Percentiles rank a stretch among this genome's conserved stretches.
These are phyloP conservation scores for Colletotrichum lentis DNA, from an alignment of 2,329 filamentous ascomycete species.

Conservation along the genomic window DNA sequence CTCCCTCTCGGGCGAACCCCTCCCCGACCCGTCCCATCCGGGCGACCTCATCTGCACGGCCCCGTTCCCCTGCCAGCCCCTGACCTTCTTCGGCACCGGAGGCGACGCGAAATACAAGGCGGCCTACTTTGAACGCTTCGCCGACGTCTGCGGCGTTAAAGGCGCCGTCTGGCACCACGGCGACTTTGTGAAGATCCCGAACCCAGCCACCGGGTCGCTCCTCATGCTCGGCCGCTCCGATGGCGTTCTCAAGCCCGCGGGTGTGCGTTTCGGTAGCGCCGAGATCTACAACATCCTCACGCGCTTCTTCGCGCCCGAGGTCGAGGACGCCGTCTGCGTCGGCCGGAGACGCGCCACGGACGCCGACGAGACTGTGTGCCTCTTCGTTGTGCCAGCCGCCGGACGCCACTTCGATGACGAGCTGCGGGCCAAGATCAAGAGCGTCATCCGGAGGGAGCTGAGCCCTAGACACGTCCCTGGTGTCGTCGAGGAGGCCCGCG, in stretches of 20 bases:
- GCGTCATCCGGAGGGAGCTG: conserved; percentile 76
- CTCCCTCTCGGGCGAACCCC: conserved; percentile 62
- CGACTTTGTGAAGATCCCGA: conserved; percentile 78
- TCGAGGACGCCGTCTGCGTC: conserved; percentile 89
- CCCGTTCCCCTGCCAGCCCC: conserved; percentile 90
- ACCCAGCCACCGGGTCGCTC: conserved; percentile 76
- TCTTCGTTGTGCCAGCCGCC: conserved; percentile 82
- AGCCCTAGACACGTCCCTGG: conserved; percentile 90
- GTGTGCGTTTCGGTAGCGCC: conserved; percentile 89
- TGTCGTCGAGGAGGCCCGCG: conserved; percentile 77
- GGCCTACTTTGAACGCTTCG: conserved; percentile 89
- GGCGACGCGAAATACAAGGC: conserved; percentile 80
- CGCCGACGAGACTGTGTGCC: conserved; percentile 82
- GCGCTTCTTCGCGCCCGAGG: conserved; percentile 77
- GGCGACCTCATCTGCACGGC: conserved; percentile 88
- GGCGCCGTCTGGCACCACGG: conserved; percentile 86
- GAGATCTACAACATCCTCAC: conserved; percentile 97
- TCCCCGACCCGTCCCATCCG: conserved; percentile 67
- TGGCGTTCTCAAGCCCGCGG: conserved; percentile 89
- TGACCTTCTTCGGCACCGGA: conserved; percentile 82
- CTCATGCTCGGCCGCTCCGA: conserved; percentile 93
- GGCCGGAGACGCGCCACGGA: conserved; percentile 77
- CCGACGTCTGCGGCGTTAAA: conserved; percentile 49
- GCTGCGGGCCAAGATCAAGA: conserved; percentile 70
- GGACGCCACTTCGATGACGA: conserved; percentile 65